Evolutionary conservation across 164 flowering plant genomes (phyloP).

Genomic region (Echeveria elegans): DNA sequence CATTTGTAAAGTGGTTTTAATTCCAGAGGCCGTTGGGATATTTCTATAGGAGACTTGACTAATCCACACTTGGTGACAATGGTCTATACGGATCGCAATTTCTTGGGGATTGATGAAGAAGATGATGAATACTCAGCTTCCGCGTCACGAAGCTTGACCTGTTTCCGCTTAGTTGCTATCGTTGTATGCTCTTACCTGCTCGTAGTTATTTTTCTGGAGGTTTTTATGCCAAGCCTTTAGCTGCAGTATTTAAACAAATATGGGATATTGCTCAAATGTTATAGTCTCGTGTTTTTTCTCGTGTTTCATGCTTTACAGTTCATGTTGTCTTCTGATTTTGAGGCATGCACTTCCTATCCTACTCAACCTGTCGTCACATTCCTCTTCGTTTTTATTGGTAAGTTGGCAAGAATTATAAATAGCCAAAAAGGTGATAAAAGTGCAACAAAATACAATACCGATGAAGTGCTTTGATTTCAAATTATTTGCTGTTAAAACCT

Average conservation of each 20-base stretch:
- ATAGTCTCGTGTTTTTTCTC: not conserved
- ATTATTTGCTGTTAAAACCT: too few relatives aligned
- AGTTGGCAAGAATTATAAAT: too few relatives aligned
- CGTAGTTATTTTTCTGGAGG: not conserved
- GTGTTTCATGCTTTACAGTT: slow-evolving; percentile 31
- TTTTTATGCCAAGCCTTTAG: too few relatives aligned
- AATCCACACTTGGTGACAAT: too few relatives aligned
- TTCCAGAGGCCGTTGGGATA: slow-evolving; percentile 52
- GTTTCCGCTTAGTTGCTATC: slow-evolving; percentile 35
- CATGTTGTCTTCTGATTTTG: slow-evolving; percentile 41
- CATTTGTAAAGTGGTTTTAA: not conserved
- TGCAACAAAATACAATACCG: too few relatives aligned
- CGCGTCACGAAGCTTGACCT: slow-evolving; percentile 36
- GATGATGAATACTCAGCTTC: too few relatives aligned
- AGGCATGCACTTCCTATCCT: slow-evolving; percentile 50
- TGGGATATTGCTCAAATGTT: not conserved
- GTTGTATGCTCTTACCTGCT: slow-evolving; percentile 28
- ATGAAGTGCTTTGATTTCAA: not conserved
- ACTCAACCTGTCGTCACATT: too few relatives aligned
- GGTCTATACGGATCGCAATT: slow-evolving; percentile 29
- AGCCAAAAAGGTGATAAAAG: not conserved
- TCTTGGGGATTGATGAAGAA: slow-evolving; percentile 13
- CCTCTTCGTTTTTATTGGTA: too few relatives aligned
- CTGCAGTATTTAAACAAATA: not conserved
- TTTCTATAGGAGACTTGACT: slow-evolving; percentile 28